These are phyloP conservation scores for Allantophomopsis lycopodina DNA, from an alignment of 2,329 filamentous ascomycete species.

Conservation along the genomic window DNA sequence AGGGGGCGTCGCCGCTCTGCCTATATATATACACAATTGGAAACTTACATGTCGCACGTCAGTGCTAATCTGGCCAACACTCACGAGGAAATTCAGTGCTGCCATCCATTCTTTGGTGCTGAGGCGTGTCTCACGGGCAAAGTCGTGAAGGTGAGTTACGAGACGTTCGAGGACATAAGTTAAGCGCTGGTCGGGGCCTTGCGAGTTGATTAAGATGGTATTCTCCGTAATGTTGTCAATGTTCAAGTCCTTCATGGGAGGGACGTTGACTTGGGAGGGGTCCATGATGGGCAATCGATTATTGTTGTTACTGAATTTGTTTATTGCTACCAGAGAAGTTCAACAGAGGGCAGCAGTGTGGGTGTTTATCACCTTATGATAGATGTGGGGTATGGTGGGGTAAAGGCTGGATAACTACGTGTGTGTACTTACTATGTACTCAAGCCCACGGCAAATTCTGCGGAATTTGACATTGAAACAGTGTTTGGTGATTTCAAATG, in stretches of 20 bases:
- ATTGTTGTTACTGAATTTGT: no score
- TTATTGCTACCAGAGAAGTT: no score
- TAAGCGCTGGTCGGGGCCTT: conserved; percentile 48
- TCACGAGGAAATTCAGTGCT: conserved; percentile 56
- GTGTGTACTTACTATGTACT: no score
- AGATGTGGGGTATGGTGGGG: no score
- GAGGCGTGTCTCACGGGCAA: conserved; percentile 64
- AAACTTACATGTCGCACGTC: conserved; percentile 54
- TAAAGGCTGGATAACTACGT: no score
- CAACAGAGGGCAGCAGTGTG: neutral
- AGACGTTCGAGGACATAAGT: conserved; percentile 62
- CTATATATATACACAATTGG: neutral
- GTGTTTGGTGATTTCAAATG: no score
- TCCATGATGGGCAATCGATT: conserved; percentile 20
- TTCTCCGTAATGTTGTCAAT: conserved; percentile 74
- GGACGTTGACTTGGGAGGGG: conserved; percentile 27
- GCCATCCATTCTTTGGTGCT: conserved; percentile 70
- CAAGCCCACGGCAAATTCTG: no score
- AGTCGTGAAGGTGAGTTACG: conserved; percentile 69
- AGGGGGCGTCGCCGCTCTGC: no score
- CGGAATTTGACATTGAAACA: no score
- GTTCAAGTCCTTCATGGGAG: conserved; percentile 54
- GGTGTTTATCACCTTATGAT: no score
- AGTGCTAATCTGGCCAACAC: conserved; percentile 58
- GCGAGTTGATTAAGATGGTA: conserved; percentile 60